These are phyloP conservation scores for Zanthoxylum bungeanum DNA, from an alignment of 345 rosid species.

Conservation along the genomic window DNA sequence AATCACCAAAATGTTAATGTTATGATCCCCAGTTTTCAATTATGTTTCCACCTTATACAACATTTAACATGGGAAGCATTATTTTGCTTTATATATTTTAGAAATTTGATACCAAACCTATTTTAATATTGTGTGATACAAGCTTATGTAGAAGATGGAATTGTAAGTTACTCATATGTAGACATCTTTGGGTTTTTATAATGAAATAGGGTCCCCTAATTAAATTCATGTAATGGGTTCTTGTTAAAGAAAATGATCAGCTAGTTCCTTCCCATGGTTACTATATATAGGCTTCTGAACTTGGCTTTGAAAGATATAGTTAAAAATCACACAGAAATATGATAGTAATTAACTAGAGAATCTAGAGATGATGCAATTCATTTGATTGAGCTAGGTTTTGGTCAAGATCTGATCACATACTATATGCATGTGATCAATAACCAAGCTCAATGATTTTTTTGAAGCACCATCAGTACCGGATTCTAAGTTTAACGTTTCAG, in stretches of 20 bases:
- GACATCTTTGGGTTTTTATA: background rate
- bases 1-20: background rate
- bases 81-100: background rate
- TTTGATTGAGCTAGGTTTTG: background rate
- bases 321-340: background rate
- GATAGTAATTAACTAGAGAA: background rate
- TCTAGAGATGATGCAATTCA: background rate
- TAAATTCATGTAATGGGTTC: background rate
- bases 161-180: background rate
- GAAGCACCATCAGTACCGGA: no score
- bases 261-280: background rate
- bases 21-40: slow-evolving; percentile 4
- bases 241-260: background rate
- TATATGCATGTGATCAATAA: background rate
- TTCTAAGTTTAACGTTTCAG: background rate
- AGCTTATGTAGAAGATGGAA: background rate
- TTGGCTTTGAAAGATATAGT: background rate
- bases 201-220: background rate
- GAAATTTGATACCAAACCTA: background rate
- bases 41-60: slow-evolving; percentile 1
- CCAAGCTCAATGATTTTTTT: background rate
- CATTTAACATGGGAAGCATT: slow-evolving; percentile 15
- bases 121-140: background rate
- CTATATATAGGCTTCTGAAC: background rate
- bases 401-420: background rate